Evolutionary conservation across 495 filamentous ascomycete species (phyloP).

Genomic region (Hyaloscypha finlandica): DNA sequence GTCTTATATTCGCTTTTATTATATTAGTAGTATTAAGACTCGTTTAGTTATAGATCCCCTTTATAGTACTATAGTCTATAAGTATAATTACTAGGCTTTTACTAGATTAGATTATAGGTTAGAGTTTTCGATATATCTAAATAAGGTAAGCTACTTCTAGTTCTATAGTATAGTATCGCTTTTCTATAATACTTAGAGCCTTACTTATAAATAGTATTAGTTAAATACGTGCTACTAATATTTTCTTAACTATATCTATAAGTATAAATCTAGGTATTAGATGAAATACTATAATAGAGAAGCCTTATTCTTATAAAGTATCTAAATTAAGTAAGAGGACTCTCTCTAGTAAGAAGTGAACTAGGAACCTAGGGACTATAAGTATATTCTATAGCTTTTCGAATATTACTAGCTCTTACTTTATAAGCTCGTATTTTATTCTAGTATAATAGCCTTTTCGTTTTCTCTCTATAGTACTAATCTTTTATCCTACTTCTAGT

Average conservation of each 20-base stretch:
- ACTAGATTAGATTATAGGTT: neutral
- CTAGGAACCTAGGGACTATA: neutral
- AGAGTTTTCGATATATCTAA: neutral
- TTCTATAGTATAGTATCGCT: neutral
- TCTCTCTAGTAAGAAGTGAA: neutral
- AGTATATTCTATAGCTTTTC: neutral
- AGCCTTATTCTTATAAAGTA: neutral
- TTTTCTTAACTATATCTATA: too few species aligned
- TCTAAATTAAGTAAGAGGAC: neutral
- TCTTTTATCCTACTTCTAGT: neutral
- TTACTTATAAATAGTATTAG: neutral
- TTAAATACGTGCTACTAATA: neutral
- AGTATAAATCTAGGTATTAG: too few species aligned
- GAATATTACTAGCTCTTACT: neutral
- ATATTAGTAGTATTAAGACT: too few species aligned
- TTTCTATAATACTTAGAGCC: neutral
- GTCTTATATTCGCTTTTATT: too few species aligned
- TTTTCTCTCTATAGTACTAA: too few species aligned
- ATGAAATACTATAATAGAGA: neutral
- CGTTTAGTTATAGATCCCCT: neutral
- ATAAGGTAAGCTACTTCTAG: neutral
- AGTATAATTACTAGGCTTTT: neutral
- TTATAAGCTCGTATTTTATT: neutral
- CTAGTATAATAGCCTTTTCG: neutral
- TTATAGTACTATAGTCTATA: neutral